phyloP scores from a whole-genome alignment of 495 filamentous ascomycete species.

The Hyphodiscus hymeniophilus region DNA sequence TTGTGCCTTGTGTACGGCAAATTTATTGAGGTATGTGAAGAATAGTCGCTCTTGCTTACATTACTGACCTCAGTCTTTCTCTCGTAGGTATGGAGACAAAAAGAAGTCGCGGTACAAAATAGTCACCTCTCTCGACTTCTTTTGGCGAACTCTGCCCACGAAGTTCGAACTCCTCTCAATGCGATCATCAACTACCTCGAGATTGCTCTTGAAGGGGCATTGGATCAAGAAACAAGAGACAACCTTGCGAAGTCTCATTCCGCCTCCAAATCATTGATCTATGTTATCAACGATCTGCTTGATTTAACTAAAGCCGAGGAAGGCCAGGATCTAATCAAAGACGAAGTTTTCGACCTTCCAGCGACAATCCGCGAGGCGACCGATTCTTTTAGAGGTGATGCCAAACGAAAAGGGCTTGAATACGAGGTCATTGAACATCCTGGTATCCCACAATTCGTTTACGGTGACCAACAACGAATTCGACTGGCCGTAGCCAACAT shows the following conservation, averaged over 20 bases:
- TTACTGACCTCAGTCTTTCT: neutral
- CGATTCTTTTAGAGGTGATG: slow-evolving; percentile 64
- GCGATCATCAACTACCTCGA: slow-evolving; percentile 96
- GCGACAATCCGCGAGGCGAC: slow-evolving; percentile 69
- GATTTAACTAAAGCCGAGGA: slow-evolving; percentile 88
- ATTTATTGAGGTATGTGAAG: slow-evolving; percentile 36
- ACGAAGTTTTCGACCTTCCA: slow-evolving; percentile 70
- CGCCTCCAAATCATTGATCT: slow-evolving; percentile 92
- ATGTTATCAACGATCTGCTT: slow-evolving; percentile 91
- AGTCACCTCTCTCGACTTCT: slow-evolving; percentile 71
- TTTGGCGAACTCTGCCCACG: slow-evolving; percentile 87
- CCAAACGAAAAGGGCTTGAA: slow-evolving; percentile 62
- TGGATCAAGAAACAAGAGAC: slow-evolving; percentile 80
- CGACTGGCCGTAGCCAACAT: slow-evolving; percentile 78
- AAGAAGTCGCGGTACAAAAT: slow-evolving; percentile 75
- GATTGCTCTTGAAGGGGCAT: slow-evolving; percentile 77
- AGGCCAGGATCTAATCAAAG: slow-evolving; percentile 70
- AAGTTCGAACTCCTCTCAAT: slow-evolving; percentile 89
- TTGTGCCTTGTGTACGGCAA: slow-evolving; percentile 87
- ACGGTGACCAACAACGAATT: slow-evolving; percentile 73
- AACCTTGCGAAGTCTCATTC: slow-evolving; percentile 84
- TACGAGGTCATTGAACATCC: slow-evolving; percentile 61
- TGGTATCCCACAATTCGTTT: slow-evolving; percentile 60
- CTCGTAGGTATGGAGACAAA: slow-evolving; percentile 74
- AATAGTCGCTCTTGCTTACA: neutral